These are phyloP conservation scores for Dendrobium nobile DNA, from an alignment of 106 monocot genomes.

Conservation along the genomic window DNA sequence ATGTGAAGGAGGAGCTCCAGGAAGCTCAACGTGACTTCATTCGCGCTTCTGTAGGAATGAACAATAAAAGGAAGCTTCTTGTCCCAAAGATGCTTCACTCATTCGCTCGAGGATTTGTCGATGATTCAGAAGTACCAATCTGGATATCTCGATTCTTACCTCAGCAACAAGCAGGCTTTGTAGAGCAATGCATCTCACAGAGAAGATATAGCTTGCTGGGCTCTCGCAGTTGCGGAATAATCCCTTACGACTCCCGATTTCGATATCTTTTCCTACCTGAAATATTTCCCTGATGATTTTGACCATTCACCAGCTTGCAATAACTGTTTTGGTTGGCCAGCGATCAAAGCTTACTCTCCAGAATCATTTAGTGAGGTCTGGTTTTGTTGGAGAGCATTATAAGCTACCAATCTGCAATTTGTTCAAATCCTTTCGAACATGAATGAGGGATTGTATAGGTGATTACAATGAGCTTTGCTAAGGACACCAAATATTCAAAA, in stretches of 20 bases:
- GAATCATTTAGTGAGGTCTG: background rate
- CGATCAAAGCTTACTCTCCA: background rate
- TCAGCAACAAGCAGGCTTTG: conserved; percentile 39
- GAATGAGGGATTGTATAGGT: background rate
- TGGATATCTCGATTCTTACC: conserved; percentile 53
- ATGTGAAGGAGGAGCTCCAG: conserved; percentile 62
- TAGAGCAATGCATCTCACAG: conserved; percentile 32
- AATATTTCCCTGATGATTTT: conserved; percentile 8
- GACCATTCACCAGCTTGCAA: too few relatives aligned
- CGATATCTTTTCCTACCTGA: conserved; percentile 83
- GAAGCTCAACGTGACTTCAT: conserved; percentile 71
- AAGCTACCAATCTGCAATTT: background rate
- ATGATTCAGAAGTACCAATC: conserved; percentile 31
- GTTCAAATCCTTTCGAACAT: background rate
- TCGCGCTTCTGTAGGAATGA: conserved; percentile 70
- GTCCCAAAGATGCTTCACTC: conserved; percentile 77
- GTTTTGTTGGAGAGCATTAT: background rate
- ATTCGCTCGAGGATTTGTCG: conserved; percentile 36
- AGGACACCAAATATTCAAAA: background rate
- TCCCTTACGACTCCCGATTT: conserved; percentile 69
- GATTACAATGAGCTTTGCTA: background rate
- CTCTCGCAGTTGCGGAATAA: conserved; percentile 34
- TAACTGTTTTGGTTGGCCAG: background rate
- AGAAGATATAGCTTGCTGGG: conserved; percentile 32
- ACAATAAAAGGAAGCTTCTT: conserved; percentile 73